A percentile compares a stretch with the other conserved stretches of the same genome.
Evolutionary conservation across 2,329 filamentous ascomycete species (phyloP).

Genomic region (Verticillium alfalfae): DNA sequence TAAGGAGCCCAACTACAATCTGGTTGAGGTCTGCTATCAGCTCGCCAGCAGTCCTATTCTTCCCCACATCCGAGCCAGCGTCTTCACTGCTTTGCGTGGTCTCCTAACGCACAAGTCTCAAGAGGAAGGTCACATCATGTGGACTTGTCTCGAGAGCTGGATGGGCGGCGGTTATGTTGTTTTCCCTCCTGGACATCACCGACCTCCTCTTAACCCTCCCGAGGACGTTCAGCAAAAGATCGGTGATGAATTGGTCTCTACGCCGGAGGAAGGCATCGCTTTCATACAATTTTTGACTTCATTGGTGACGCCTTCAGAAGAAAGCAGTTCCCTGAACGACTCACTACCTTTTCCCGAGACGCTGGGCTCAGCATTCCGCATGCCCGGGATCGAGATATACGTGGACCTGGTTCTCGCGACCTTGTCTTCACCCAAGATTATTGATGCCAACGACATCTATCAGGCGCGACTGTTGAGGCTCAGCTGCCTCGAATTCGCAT

Average conservation of each 20-base stretch:
- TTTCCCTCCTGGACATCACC: constrained; percentile 17
- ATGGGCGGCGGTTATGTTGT: constrained; percentile 53
- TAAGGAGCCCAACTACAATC: constrained; percentile 55
- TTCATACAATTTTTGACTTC: constrained; percentile 74
- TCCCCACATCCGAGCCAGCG: constrained; percentile 72
- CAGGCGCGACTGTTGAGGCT: constrained; percentile 71
- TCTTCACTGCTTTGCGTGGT: constrained; percentile 72
- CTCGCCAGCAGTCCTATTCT: constrained; percentile 74
- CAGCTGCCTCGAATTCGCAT: constrained; percentile 78
- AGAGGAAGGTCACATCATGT: constrained; percentile 66
- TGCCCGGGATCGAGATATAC: constrained; percentile 83
- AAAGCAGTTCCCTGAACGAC: constrained; percentile 62
- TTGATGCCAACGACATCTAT: constrained; percentile 58
- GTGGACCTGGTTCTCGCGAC: constrained; percentile 84
- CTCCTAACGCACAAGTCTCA: constrained; percentile 70
- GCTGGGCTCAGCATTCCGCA: constrained; percentile 69
- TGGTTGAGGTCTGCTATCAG: constrained; percentile 71
- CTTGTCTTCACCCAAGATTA: constrained; percentile 63
- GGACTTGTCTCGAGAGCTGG: constrained; percentile 76
- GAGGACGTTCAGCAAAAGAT: constrained; percentile 55
- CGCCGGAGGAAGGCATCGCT: constrained; percentile 80
- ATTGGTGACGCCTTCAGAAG: constrained; percentile 61
- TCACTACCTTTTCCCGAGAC: constrained; percentile 80
- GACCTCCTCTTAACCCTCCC: constrained; percentile 22
- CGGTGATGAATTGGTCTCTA: constrained; percentile 67